Percentiles rank a stretch among this genome's conserved stretches.
phyloP scores from a whole-genome alignment of 2,329 filamentous ascomycete species.

The Mycosphaerella arachidis region DNA sequence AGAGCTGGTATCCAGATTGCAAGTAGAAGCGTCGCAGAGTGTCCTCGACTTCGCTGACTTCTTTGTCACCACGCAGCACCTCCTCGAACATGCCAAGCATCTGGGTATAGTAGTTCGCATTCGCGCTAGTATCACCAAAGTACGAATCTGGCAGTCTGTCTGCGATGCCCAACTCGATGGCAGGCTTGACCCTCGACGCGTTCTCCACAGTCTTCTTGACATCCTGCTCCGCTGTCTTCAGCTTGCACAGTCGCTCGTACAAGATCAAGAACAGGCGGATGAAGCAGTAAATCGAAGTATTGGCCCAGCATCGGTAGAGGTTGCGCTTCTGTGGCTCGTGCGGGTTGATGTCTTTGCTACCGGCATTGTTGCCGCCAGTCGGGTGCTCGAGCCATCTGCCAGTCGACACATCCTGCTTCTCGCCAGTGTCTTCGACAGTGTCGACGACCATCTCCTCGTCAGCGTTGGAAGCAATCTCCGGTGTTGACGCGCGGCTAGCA shows the following conservation, averaged over 20 bases:
- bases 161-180: constrained; percentile 75
- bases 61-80: constrained; percentile 74
- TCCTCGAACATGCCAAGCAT: constrained; percentile 83
- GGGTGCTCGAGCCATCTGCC: constrained; percentile 62
- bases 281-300: constrained; percentile 89
- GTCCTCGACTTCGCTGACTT: constrained; percentile 81
- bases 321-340: constrained; percentile 78
- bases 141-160: constrained; percentile 71
- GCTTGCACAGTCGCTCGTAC: constrained; percentile 74
- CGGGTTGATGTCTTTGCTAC: constrained; percentile 61
- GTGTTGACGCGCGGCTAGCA: constrained; percentile 82
- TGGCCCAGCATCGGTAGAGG: constrained; percentile 86
- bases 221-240: constrained; percentile 73
- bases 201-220: constrained; percentile 71
- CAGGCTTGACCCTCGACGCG: constrained; percentile 71
- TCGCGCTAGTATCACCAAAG: constrained; percentile 61
- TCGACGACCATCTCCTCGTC: constrained; percentile 66
- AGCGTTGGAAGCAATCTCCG: constrained; percentile 70
- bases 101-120: constrained; percentile 77
- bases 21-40: constrained; percentile 88
- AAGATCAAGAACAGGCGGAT: constrained; percentile 90
- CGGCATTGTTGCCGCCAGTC: constrained; percentile 53
- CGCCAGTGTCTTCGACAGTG: constrained; percentile 18
- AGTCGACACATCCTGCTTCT: constrained; percentile 57
- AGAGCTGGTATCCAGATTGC: constrained; percentile 85